Evolutionary conservation across 805 yeast species (phyloP), one percentile per base, ranked within the genome.

Genomic region (Ascoidea asiatica): DNA sequence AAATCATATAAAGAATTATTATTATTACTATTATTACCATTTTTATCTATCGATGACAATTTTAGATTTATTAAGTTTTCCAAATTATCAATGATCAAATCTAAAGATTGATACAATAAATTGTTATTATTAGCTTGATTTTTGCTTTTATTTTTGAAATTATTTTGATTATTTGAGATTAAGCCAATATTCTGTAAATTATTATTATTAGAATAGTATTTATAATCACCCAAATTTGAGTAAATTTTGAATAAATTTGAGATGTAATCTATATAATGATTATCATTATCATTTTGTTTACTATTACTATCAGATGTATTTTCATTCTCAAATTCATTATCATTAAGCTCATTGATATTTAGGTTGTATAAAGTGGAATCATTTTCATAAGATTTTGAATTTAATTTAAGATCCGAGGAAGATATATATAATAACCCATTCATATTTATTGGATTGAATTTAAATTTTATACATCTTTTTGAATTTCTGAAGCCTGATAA

Each of bases 241-340:
- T 79, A 70, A 2, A 70, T 62, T 48, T 73, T 73, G 57, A 72
- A 82, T 13, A 75, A 52, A 7, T 65, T 56, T 22, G 70, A 69
- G 37, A 77, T 66, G 50, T 75, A 81, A 8, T 66, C 56, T 2
- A 62, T 53, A 51, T 72, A 79, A 19, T 61, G 61, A 5, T 54
- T 52, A 1, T 75, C 64, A 22, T 64, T 61, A 38, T 65, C 72
- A 21, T 67, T 59, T 19, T 64, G 58, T n/a, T 66, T 63, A 7
- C 15, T 29, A 62, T 46, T 3, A 54, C 56, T 21, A 71, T 69
- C 3, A 73, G 69, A 45, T 62, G 67, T 13, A 66, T 45, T 47
- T 69, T 66, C 22, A 69, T 64, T 39, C 70, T 70, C 41, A n/a
- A n/a, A n/a, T n/a, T n/a, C n/a, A n/a, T n/a, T n/a, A n/a, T n/a